Percentiles rank a stretch among this genome's conserved stretches.
Evolutionary conservation across 2,329 filamentous ascomycete genomes (phyloP).

Genomic region (Cryoendolithus antarcticus): DNA sequence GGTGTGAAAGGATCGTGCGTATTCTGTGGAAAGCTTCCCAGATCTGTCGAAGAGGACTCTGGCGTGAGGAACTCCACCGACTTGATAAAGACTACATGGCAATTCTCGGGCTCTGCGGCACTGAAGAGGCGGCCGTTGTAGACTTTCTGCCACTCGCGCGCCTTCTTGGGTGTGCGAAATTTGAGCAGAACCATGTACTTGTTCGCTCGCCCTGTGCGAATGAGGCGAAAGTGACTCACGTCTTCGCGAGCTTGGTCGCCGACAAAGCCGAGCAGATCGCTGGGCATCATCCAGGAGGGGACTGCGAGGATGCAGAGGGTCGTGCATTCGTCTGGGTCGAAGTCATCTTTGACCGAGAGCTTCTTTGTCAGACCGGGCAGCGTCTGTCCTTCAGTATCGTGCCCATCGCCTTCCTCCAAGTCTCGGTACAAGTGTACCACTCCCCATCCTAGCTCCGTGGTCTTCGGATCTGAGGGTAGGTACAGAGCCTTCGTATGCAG

Average conservation of each 20-base stretch:
- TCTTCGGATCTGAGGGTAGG: constrained; percentile 54
- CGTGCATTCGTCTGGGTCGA: constrained; percentile 56
- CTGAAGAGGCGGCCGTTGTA: constrained; percentile 94
- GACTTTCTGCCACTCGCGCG: constrained; percentile 66
- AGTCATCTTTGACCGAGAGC: constrained; percentile 8
- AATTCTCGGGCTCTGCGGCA: constrained; percentile 63
- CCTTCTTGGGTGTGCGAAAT: constrained; percentile 63
- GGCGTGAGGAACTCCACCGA: constrained; percentile 74
- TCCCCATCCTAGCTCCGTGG: constrained; percentile 77
- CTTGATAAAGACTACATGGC: constrained; percentile 88
- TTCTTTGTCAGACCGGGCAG: constrained; percentile 19
- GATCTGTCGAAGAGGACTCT: constrained; percentile 27
- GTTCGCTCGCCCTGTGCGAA: constrained; percentile 78
- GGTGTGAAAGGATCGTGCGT: constrained; percentile 52
- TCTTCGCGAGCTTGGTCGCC: constrained; percentile 76
- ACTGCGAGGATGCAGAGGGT: constrained; percentile 90
- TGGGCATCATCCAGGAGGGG: constrained; percentile 82
- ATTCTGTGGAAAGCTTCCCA: constrained; percentile 41
- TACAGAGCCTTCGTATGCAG: constrained; percentile 74
- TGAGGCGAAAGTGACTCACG: constrained; percentile 88
- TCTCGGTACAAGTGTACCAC: constrained; percentile 91
- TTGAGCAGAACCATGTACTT: constrained; percentile 94
- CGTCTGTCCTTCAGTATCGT: constrained; percentile 39
- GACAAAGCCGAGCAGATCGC: constrained; percentile 82
- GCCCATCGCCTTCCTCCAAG: constrained; percentile 55